phyloP scores from a whole-genome alignment of 75 land plant genomes.

The Picea sitchensis region DNA sequence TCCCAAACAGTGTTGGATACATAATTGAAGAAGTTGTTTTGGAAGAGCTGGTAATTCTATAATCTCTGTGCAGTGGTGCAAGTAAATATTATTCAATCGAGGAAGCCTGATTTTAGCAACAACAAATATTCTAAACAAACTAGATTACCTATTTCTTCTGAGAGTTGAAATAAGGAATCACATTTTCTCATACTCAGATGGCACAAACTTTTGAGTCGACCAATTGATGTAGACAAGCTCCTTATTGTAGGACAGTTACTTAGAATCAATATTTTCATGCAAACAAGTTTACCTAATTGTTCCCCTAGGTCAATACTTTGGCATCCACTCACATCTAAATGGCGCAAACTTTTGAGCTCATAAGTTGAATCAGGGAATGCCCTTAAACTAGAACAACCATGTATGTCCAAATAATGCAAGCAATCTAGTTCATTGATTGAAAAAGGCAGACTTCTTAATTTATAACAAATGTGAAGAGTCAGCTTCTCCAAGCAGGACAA shows the following conservation, averaged over 20 bases:
- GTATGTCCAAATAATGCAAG: too few species aligned
- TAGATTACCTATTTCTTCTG: constrained; percentile 8
- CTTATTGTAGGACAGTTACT: not conserved
- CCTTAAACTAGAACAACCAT: too few species aligned
- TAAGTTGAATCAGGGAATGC: too few species aligned
- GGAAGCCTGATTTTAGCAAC: not conserved
- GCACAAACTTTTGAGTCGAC: not conserved
- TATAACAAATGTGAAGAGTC: constrained; percentile 7
- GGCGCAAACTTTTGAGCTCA: too few species aligned
- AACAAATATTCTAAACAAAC: constrained; percentile 1
- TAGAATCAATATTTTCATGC: not conserved
- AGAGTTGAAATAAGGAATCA: constrained; percentile 3
- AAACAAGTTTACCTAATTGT: not conserved
- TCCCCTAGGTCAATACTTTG: too few species aligned
- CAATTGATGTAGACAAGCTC: constrained; percentile 8
- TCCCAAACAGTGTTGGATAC: constrained; percentile 5
- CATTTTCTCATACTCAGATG: constrained; percentile 5
- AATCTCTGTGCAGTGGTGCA: constrained; percentile 12
- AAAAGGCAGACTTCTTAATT: too few species aligned
- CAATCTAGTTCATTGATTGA: too few species aligned
- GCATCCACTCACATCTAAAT: too few species aligned
- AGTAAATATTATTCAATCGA: not conserved
- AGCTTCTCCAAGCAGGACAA: not conserved
- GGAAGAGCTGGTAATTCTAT: constrained; percentile 8
- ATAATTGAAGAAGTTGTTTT: not conserved